Evolutionary conservation across 768 basidiomycete genomes (phyloP).

Genomic region (Suillus occidentalis): DNA sequence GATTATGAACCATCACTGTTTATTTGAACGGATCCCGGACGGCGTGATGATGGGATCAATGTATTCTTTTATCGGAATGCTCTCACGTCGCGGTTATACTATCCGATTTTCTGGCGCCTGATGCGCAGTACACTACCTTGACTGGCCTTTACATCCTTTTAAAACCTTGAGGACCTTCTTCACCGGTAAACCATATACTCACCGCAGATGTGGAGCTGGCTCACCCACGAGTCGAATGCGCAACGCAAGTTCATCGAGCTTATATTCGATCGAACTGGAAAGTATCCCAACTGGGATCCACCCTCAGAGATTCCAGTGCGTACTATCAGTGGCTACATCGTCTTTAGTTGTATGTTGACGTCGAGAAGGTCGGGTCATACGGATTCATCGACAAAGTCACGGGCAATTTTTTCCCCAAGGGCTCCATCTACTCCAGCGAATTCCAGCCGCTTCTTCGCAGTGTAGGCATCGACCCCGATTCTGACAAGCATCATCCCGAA

Average conservation of each 20-base stretch:
- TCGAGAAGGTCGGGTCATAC: not conserved
- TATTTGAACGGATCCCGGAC: not conserved
- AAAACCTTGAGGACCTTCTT: not conserved
- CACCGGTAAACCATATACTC: not conserved
- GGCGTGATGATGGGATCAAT: not conserved
- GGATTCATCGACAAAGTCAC: not conserved
- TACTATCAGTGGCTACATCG: not conserved
- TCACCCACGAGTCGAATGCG: not conserved
- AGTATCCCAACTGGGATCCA: conserved; percentile 4
- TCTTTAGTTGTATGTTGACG: not conserved
- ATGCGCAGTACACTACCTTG: not conserved
- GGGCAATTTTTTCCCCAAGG: not conserved
- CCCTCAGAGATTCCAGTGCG: not conserved
- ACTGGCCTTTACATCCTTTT: not conserved
- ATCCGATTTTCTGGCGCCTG: not conserved
- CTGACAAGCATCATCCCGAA: not conserved
- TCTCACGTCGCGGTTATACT: not conserved
- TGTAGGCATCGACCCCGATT: not conserved
- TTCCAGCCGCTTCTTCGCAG: not conserved
- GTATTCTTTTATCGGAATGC: not conserved
- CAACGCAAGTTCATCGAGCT: conserved; percentile 3
- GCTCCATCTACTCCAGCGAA: not conserved
- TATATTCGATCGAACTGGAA: not conserved
- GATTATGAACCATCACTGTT: not conserved
- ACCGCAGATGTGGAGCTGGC: not conserved